Evolutionary conservation across 148 eudicot genomes (phyloP).

Genomic region (Fallopia convolvulus): DNA sequence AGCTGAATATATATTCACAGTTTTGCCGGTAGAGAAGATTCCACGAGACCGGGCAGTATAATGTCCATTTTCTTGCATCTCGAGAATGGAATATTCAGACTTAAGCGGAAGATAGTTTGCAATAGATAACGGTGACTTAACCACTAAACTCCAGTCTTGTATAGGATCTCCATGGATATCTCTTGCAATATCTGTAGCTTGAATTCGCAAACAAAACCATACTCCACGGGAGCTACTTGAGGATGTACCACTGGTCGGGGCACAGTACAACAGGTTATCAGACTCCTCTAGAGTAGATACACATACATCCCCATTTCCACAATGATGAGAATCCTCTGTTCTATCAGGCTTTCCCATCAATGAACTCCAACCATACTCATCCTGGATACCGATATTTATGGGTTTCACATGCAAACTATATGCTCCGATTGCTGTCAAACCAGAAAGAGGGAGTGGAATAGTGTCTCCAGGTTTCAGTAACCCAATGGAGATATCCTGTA

Average conservation of each 20-base stretch:
- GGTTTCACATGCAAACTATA: constrained; percentile 63
- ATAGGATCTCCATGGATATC: constrained; percentile 79
- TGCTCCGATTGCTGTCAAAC: constrained; percentile 42
- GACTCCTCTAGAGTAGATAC: constrained; percentile 59
- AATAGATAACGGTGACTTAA: constrained; percentile 71
- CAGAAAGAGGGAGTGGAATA: constrained; percentile 66
- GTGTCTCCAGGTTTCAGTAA: constrained; percentile 64
- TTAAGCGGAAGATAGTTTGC: constrained; percentile 76
- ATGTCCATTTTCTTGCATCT: constrained; percentile 77
- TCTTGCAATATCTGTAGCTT: constrained; percentile 82
- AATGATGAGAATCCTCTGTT: constrained; percentile 29
- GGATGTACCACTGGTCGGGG: constrained; percentile 54
- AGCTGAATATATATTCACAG: constrained; percentile 64
- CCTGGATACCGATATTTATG: constrained; percentile 30
- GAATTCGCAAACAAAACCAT: constrained; percentile 77
- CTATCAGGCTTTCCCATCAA: constrained; percentile 39
- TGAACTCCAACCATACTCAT: constrained; percentile 77
- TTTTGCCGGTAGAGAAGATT: constrained; percentile 65
- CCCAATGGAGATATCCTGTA: constrained; percentile 47
- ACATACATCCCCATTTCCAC: constrained; percentile 42
- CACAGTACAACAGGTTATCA: constrained; percentile 59
- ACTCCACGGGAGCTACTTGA: constrained; percentile 48
- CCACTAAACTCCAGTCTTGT: constrained; percentile 83
- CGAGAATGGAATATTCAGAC: constrained; percentile 83
- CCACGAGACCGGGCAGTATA: constrained; percentile 72